Conservation (phyloP, 345 rosid species). For the Gossypium ekmanianum region DNA sequence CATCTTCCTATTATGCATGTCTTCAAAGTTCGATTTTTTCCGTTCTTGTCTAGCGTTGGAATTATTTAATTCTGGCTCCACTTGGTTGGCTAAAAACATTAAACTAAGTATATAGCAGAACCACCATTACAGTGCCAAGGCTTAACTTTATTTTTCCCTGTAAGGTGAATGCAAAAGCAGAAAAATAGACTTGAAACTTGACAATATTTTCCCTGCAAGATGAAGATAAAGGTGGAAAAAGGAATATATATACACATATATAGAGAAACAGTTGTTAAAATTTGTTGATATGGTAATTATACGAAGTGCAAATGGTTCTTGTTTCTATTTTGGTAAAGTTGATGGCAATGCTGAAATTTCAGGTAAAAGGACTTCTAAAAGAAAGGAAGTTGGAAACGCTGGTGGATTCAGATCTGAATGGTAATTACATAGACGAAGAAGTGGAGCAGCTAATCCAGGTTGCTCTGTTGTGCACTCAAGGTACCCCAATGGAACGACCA, state of each 20-base stretch:
- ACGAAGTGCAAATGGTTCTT: too few species aligned
- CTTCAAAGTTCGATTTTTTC: background rate
- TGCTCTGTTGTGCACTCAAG: constrained; percentile 80
- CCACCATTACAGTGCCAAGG: too few species aligned
- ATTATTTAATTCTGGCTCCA: background rate
- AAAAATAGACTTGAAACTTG: background rate
- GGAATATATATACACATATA: too few species aligned
- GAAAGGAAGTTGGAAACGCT: constrained; percentile 69
- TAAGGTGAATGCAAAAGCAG: background rate
- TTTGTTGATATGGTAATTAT: background rate
- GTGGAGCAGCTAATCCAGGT: constrained; percentile 81
- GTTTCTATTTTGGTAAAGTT: background rate
- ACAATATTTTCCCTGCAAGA: background rate
- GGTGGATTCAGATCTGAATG: constrained; percentile 61
- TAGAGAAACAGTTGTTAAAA: background rate
- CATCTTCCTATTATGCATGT: background rate
- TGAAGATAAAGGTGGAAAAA: background rate
- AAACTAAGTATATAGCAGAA: background rate
- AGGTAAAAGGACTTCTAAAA: constrained; percentile 90
- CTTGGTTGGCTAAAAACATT: constrained; percentile 7
- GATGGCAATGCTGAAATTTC: constrained; percentile 13
- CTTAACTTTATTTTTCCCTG: background rate
- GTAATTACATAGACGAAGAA: constrained; percentile 54
- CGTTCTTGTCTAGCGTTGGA: background rate
- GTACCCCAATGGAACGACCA: constrained; percentile 71